These are phyloP conservation scores for Favolaschia claudopus DNA, from an alignment of 768 basidiomycete species.

Conservation along the genomic window DNA sequence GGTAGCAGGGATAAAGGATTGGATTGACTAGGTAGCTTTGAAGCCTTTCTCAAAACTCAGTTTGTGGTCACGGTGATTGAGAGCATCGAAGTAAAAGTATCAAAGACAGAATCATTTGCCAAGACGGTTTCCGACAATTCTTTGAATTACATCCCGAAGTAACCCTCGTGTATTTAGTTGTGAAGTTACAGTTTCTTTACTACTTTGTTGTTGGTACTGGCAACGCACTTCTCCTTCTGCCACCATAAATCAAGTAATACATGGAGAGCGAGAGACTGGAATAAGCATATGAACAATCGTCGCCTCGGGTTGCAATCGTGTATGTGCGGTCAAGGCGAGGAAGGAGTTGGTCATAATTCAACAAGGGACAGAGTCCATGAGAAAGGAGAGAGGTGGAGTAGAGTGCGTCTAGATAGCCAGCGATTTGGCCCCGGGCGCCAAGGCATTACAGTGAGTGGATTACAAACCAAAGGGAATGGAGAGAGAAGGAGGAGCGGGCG, in stretches of 20 bases:
- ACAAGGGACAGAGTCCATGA: constrained; percentile 9
- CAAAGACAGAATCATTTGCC: too few species aligned
- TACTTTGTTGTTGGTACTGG: constrained; percentile 13
- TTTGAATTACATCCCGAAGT: too few species aligned
- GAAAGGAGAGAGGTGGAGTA: neutral
- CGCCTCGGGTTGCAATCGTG: neutral
- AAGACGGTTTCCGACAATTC: too few species aligned
- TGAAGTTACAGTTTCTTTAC: constrained; percentile 2
- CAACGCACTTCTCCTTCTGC: constrained; percentile 10
- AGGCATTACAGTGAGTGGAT: constrained; percentile 24
- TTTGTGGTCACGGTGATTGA: too few species aligned
- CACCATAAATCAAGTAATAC: constrained; percentile 21
- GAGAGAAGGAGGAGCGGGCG: neutral
- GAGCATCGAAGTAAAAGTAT: too few species aligned
- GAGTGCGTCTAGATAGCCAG: constrained; percentile 18
- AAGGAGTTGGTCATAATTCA: constrained; percentile 7
- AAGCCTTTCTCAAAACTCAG: too few species aligned
- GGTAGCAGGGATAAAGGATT: neutral
- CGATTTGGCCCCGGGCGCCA: constrained; percentile 8
- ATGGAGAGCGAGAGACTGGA: constrained; percentile 7
- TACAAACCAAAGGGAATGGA: constrained; percentile 5
- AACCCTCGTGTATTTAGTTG: constrained; percentile 12
- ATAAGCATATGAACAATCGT: constrained; percentile 10
- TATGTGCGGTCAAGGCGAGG: neutral
- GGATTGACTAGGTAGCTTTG: neutral